Percentiles rank a stretch among this genome's conserved stretches.
phyloP scores from a whole-genome alignment of 2,329 filamentous ascomycete genomes.

The Microascus cirrosus region DNA sequence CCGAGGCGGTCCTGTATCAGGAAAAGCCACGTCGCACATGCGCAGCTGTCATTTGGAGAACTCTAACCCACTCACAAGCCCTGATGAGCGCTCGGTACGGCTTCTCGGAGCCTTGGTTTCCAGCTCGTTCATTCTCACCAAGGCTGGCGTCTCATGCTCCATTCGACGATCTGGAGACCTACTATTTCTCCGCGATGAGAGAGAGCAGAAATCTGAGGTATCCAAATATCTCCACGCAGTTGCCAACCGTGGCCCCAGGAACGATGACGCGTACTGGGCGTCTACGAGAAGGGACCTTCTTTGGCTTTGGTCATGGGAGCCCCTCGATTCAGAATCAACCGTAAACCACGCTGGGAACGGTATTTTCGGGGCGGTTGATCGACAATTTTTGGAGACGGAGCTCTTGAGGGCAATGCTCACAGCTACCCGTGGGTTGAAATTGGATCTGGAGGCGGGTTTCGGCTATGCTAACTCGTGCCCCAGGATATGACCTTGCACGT shows the following conservation, averaged over 20 bases:
- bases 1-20: slow-evolving; percentile 20
- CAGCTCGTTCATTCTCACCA: slow-evolving; percentile 46
- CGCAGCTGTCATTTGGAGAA: slow-evolving; percentile 43
- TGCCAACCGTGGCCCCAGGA: slow-evolving; percentile 35
- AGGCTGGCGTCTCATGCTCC: slow-evolving; percentile 35
- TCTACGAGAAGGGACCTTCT: slow-evolving; percentile 51
- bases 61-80: slow-evolving; percentile 55
- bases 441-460: not conserved
- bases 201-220: slow-evolving; percentile 52
- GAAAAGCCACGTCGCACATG: slow-evolving; percentile 30
- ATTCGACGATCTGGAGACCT: slow-evolving; percentile 49
- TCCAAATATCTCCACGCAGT: slow-evolving; percentile 46
- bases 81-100: slow-evolving; percentile 40
- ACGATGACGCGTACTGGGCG: slow-evolving; percentile 54
- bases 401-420: slow-evolving; percentile 57
- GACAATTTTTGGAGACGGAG: slow-evolving; percentile 55
- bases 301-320: slow-evolving; percentile 66
- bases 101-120: slow-evolving; percentile 53
- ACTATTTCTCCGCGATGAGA: slow-evolving; percentile 48
- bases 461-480: slow-evolving; percentile 6
- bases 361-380: slow-evolving; percentile 48
- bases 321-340: slow-evolving; percentile 17
- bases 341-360: slow-evolving; percentile 36
- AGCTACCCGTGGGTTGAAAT: slow-evolving; percentile 40
- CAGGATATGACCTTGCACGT: slow-evolving; percentile 51